Percentiles rank a stretch among this genome's conserved stretches.
Conservation (phyloP, 768 basidiomycete species). For the Psilocybe tampanensis region DNA sequence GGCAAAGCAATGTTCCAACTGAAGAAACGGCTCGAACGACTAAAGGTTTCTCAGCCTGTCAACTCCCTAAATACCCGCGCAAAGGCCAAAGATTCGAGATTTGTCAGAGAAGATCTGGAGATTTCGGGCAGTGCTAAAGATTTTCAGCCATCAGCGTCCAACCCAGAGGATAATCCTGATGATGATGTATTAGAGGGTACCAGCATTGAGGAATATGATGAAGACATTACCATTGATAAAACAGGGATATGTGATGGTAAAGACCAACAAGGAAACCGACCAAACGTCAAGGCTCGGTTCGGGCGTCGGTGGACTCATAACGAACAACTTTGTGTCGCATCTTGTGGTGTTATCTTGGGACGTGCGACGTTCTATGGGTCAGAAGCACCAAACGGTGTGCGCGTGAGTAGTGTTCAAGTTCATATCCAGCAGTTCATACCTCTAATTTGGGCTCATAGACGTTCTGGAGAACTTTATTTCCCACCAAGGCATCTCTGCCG, state of each 20-base stretch:
- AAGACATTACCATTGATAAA: conserved; percentile 1
- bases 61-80: no score
- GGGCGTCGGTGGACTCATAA: conserved; percentile 29
- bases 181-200: no score
- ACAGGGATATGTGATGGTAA: not conserved
- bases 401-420: conserved; percentile 9
- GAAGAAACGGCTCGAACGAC: no score
- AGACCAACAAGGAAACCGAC: conserved; percentile 18
- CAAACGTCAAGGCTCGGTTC: conserved; percentile 26
- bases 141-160: no score
- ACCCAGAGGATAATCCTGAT: no score
- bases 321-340: conserved; percentile 24
- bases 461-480: conserved; percentile 15
- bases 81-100: no score
- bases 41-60: no score
- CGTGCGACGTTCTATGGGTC: conserved; percentile 28
- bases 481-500: conserved; percentile 15
- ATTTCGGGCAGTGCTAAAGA: no score
- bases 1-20: no score
- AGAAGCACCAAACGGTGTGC: conserved; percentile 22
- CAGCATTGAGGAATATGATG: no score
- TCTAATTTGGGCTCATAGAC: no score
- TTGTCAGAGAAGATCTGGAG: no score
- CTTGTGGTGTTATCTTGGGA: conserved; percentile 29
- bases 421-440: not conserved